A percentile compares a stretch with the other conserved stretches of the same genome.
phyloP scores from a whole-genome alignment of 495 filamentous ascomycete genomes.

The Patellaria atrata region DNA sequence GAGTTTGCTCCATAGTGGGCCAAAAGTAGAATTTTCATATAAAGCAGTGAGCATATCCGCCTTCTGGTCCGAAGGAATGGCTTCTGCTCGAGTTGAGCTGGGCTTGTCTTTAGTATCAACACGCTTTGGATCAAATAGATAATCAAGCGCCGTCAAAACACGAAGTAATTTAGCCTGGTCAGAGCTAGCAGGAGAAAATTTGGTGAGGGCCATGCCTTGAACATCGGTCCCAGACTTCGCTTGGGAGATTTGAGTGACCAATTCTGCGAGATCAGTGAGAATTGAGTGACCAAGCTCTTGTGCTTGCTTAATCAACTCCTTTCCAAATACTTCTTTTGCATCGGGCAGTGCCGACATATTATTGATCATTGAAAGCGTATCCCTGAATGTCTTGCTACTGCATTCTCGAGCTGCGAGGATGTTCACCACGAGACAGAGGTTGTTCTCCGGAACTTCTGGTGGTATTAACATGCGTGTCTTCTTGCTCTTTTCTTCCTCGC shows the following conservation, averaged over 20 bases:
- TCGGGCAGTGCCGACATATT: constrained; percentile 88
- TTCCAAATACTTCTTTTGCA: constrained; percentile 79
- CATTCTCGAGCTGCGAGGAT: constrained; percentile 93
- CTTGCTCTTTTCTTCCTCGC: constrained; percentile 35
- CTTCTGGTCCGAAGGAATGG: constrained; percentile 33
- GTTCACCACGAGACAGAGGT: constrained; percentile 83
- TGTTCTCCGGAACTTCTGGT: constrained; percentile 76
- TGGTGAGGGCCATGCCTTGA: constrained; percentile 82
- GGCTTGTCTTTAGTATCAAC: constrained; percentile 39
- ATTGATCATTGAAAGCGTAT: constrained; percentile 93
- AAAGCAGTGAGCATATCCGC: constrained; percentile 74
- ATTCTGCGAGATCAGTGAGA: constrained; percentile 64
- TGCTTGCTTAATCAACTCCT: constrained; percentile 76
- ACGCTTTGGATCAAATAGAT: constrained; percentile 56
- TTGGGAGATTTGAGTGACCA: constrained; percentile 75
- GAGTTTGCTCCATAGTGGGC: constrained; percentile 81
- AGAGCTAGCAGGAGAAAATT: constrained; percentile 89
- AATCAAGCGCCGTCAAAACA: constrained; percentile 88
- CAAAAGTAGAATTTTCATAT: constrained; percentile 83
- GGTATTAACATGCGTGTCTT: constrained; percentile 59
- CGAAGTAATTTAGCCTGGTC: constrained; percentile 91
- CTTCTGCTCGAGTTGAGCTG: constrained; percentile 6
- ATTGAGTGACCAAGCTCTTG: constrained; percentile 72
- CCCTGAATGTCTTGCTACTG: constrained; percentile 89
- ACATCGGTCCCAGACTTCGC: constrained; percentile 84